Percentiles rank a stretch among this genome's conserved stretches.
phyloP scores from a whole-genome alignment of 148 eudicot species.

The Tetragonia tetragonoides region DNA sequence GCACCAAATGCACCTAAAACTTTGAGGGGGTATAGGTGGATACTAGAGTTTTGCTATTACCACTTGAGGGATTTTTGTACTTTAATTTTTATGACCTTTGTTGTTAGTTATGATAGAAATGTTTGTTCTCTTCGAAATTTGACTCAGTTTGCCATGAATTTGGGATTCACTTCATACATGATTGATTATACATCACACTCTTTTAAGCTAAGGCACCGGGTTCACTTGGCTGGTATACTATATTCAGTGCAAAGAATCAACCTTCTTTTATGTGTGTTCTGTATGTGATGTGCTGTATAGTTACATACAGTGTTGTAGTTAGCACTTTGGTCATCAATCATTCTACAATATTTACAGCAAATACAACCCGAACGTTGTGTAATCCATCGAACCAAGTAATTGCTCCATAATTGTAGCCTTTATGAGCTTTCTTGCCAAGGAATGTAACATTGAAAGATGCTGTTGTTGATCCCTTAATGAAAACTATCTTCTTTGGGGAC shows the following conservation, averaged over 20 bases:
- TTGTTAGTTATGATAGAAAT: too few relatives aligned
- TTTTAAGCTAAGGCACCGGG: too few relatives aligned
- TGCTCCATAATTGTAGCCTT: slow-evolving; percentile 59
- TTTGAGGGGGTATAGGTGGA: too few relatives aligned
- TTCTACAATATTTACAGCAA: slow-evolving; percentile 53
- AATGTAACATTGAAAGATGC: slow-evolving; percentile 46
- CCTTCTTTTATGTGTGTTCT: not conserved
- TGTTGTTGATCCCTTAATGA: slow-evolving; percentile 20
- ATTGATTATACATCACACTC: too few relatives aligned
- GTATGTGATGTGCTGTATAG: too few relatives aligned
- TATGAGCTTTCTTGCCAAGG: slow-evolving; percentile 37
- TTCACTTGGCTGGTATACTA: not conserved
- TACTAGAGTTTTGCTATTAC: too few relatives aligned
- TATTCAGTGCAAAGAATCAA: slow-evolving; percentile 3
- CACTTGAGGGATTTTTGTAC: too few relatives aligned
- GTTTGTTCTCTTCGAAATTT: too few relatives aligned
- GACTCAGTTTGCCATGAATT: too few relatives aligned
- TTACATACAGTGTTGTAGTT: not conserved
- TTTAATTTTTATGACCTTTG: too few relatives aligned
- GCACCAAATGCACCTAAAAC: too few relatives aligned
- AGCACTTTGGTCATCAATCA: not conserved
- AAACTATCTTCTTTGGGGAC: slow-evolving; percentile 43
- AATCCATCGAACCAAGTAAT: slow-evolving; percentile 54
- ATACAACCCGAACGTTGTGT: slow-evolving; percentile 44
- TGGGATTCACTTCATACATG: too few relatives aligned